Conservation (phyloP, 1,284 basidiomycete genomes). For the Anthracocystis walkeri region DNA sequence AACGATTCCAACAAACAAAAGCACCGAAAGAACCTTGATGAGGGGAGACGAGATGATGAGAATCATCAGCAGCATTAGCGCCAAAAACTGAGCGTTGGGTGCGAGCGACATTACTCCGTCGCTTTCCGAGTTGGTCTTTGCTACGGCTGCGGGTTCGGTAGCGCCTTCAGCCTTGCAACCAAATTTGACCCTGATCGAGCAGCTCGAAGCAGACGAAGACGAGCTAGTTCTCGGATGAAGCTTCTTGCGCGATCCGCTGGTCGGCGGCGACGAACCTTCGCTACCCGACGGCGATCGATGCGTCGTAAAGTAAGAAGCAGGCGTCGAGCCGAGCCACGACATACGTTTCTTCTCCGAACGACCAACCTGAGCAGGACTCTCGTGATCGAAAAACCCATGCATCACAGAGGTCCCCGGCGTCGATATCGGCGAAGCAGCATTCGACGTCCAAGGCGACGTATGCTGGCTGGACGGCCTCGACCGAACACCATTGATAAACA, state of each 20-base stretch:
- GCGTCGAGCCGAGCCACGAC: slow-evolving; percentile 30
- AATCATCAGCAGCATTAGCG: slow-evolving; percentile 41
- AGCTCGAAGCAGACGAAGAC: slow-evolving; percentile 11
- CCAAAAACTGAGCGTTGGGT: slow-evolving; percentile 41
- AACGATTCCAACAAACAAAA: slow-evolving; percentile 30
- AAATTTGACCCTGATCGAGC: not conserved
- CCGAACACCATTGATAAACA: slow-evolving; percentile 5
- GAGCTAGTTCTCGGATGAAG: slow-evolving; percentile 10
- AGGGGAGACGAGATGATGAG: slow-evolving; percentile 46
- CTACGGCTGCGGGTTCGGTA: not conserved
- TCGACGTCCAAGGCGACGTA: slow-evolving; percentile 23
- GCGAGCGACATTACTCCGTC: slow-evolving; percentile 6
- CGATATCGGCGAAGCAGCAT: slow-evolving; percentile 13
- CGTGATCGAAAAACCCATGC: slow-evolving; percentile 9
- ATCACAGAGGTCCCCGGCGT: slow-evolving; percentile 21
- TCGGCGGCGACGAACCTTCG: slow-evolving; percentile 12
- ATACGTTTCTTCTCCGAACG: slow-evolving; percentile 24
- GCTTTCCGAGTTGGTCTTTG: not conserved
- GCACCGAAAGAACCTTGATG: slow-evolving; percentile 48
- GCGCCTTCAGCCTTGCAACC: not conserved
- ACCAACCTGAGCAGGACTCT: not conserved
- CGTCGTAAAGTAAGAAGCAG: slow-evolving; percentile 18
- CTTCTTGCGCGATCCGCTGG: not conserved
- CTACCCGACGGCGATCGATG: not conserved
- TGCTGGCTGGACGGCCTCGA: slow-evolving; percentile 16